These are phyloP conservation scores for Pichia cephalocereana DNA, from an alignment of 805 yeast species.

Conservation along the genomic window DNA sequence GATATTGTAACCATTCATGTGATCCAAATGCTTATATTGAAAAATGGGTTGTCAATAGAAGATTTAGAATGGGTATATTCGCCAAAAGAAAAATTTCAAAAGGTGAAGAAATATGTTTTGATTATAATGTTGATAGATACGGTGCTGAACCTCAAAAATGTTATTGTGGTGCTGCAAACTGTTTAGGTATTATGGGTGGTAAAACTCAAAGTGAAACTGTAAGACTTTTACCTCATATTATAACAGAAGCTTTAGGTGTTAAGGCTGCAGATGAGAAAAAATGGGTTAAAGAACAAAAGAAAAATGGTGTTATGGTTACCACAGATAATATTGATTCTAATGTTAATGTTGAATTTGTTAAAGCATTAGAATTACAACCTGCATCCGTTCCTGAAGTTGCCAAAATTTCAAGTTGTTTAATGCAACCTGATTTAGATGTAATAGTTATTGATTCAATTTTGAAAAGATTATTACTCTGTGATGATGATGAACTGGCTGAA, in stretches of 20 bases:
- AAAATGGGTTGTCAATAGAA: slow-evolving; percentile 93
- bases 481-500: slow-evolving; percentile 23
- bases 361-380: slow-evolving; percentile 45
- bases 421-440: slow-evolving; percentile 61
- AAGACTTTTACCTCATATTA: slow-evolving; percentile 67
- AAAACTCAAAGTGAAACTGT: slow-evolving; percentile 94
- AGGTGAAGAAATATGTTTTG: slow-evolving; percentile 90
- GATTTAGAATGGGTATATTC: slow-evolving; percentile 89
- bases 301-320: slow-evolving; percentile 34
- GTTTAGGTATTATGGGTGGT: slow-evolving; percentile 92
- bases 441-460: slow-evolving; percentile 58
- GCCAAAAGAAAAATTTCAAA: slow-evolving; percentile 59
- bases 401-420: slow-evolving; percentile 68
- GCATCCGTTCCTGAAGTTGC: slow-evolving; percentile 53
- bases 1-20: slow-evolving; percentile 94
- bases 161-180: slow-evolving; percentile 86
- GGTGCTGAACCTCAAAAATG: slow-evolving; percentile 94
- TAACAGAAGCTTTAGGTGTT: slow-evolving; percentile 82
- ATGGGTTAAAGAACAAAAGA: slow-evolving; percentile 57
- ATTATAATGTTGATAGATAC: slow-evolving; percentile 90
- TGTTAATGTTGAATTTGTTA: slow-evolving; percentile 58
- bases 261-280: slow-evolving; percentile 56
- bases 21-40: slow-evolving; percentile 92
- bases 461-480: slow-evolving; percentile 49
- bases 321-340: slow-evolving; percentile 46